Percentiles rank a stretch among this genome's conserved stretches.
Evolutionary conservation across 164 flowering plant genomes (phyloP).

Genomic region (Cinnamomum micranthum): DNA sequence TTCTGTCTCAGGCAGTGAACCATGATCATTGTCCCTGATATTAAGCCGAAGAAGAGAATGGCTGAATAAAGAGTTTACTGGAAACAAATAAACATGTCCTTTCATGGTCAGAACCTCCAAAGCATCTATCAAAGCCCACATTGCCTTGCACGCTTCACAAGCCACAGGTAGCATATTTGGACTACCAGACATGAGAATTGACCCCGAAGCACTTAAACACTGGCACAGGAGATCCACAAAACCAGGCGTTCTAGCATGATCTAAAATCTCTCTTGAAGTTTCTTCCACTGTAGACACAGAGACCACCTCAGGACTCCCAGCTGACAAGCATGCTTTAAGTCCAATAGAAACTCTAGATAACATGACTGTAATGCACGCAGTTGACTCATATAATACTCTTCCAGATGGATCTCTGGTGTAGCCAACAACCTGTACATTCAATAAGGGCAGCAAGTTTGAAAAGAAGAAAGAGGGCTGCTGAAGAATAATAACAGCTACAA

Average conservation of each 20-base stretch:
- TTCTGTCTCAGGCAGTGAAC: slow-evolving; percentile 37
- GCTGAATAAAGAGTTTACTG: slow-evolving; percentile 43
- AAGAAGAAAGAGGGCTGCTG: not conserved
- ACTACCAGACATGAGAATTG: slow-evolving; percentile 72
- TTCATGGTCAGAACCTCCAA: slow-evolving; percentile 43
- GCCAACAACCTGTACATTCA: slow-evolving; percentile 47
- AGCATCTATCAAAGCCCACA: slow-evolving; percentile 80
- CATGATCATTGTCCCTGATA: slow-evolving; percentile 35
- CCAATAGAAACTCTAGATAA: slow-evolving; percentile 50
- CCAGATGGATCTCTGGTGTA: slow-evolving; percentile 58
- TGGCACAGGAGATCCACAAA: slow-evolving; percentile 53
- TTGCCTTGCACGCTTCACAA: slow-evolving; percentile 75
- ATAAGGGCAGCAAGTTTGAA: slow-evolving; percentile 1
- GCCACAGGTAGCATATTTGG: slow-evolving; percentile 71
- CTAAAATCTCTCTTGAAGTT: slow-evolving; percentile 45
- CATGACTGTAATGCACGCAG: slow-evolving; percentile 61
- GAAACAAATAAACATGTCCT: slow-evolving; percentile 48
- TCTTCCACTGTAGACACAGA: slow-evolving; percentile 33
- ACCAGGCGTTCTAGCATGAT: slow-evolving; percentile 63
- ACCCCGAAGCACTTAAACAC: slow-evolving; percentile 65
- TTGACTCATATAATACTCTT: slow-evolving; percentile 56
- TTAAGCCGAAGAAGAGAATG: slow-evolving; percentile 44
- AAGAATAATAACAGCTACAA: slow-evolving; percentile 11
- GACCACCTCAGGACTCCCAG: slow-evolving; percentile 24
- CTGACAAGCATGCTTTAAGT: slow-evolving; percentile 34